Base-by-base conservation (phyloP, 2,329 filamentous ascomycete genomes). In the Sporothrix globosa region DNA sequence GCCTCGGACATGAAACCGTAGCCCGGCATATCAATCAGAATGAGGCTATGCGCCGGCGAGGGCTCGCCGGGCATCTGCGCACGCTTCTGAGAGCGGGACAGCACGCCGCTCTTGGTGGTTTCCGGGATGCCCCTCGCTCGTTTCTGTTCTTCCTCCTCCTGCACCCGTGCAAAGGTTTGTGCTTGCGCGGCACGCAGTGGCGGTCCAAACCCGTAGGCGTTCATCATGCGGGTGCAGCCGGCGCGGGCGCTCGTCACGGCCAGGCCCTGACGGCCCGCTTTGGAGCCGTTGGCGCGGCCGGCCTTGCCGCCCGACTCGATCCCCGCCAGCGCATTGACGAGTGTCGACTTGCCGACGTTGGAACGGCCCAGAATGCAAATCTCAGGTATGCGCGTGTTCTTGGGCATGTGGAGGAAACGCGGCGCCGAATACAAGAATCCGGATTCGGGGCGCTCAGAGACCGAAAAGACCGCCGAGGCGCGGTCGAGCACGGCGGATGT, bases 331-430 rank as follows among this genome's bases (percentile, higher is more conserved):
- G 91, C 91, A 77, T 97, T 97, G 80, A 97, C 90, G 74, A 96
- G 91, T 19, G 92, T 92, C 1, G 92, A 96, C 79, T 97, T 97
- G 77, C 93, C 93, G 54, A 93, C 92, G 77, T 97, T 97, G 74
- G 92, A 93, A 76, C 94, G 93, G 56, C 93, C 93, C 50, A 96
- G 88, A 60, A 97, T 86, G 77, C 92, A 91, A 67, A 97, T 86
- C 74, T 89, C 87, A 58, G 87, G 87, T 4, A 83, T 79, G 72
- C 81, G 80, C 30, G 82, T 82, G 77, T 88, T 88, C 75, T 81
- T 76, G 41, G 81, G 81, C 71, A 88, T 81, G 75, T 85, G 76
- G 68, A 83, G 81, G 73, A 87, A 83, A 58, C 77, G 75, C 50
- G 81, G 81, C 21, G 83, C 84, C 19, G 83, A 83, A 80, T 86